Percentiles rank a stretch among this genome's conserved stretches.
phyloP scores from a whole-genome alignment of 768 basidiomycete genomes.

The Amanita pallidorosea region DNA sequence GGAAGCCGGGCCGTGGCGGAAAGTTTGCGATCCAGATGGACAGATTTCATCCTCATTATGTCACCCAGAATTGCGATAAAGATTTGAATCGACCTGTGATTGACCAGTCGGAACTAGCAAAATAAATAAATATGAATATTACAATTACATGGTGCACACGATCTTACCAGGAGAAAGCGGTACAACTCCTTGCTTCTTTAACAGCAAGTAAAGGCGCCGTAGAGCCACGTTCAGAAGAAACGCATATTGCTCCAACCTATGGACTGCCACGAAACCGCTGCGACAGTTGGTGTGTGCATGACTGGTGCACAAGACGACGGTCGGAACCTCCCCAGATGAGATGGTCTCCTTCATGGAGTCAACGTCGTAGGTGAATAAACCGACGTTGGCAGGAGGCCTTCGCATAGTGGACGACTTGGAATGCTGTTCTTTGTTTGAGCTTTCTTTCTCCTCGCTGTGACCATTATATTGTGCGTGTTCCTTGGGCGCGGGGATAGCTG shows the following conservation, averaged over 20 bases:
- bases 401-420: conserved; percentile 55
- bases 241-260: conserved; percentile 93
- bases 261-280: conserved; percentile 81
- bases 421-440: conserved; percentile 27
- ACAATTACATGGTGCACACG: background rate
- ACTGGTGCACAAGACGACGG: conserved; percentile 64
- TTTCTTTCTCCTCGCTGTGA: conserved; percentile 36
- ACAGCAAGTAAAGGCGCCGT: conserved; percentile 74
- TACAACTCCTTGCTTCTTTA: conserved; percentile 85
- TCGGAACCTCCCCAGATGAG: conserved; percentile 66
- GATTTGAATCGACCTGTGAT: conserved; percentile 45
- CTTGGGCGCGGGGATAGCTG: conserved; percentile 50
- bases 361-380: conserved; percentile 67
- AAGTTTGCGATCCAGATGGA: conserved; percentile 89
- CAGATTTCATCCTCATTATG: conserved; percentile 91
- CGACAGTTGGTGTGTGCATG: conserved; percentile 63
- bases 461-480: conserved; percentile 38
- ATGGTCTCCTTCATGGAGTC: conserved; percentile 56
- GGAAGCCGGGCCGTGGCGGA: conserved; percentile 89
- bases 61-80: conserved; percentile 82
- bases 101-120: conserved; percentile 16
- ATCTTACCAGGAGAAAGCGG: conserved; percentile 61
- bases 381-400: conserved; percentile 74
- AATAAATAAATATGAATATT: conserved; percentile 12
- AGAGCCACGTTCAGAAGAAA: conserved; percentile 95